phyloP scores from a whole-genome alignment of 306 rosid genomes.

The Quercus bicolor region DNA sequence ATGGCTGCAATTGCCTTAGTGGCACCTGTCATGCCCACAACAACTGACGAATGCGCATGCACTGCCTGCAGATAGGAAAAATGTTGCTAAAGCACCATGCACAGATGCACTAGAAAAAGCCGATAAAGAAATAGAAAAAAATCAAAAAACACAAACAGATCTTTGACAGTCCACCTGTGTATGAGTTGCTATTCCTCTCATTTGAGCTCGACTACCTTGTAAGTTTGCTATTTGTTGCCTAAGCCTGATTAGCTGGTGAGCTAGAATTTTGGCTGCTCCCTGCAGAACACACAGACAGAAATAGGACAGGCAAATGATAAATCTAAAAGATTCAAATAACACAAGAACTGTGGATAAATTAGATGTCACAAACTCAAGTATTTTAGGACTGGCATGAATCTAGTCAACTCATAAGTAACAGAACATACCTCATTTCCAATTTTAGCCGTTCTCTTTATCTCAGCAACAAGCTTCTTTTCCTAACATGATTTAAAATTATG shows the following conservation, averaged over 20 bases:
- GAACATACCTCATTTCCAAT: conserved; percentile 81
- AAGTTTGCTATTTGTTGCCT: conserved; percentile 93
- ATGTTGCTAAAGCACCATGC: too few species aligned
- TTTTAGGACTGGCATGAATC: background rate
- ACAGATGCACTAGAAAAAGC: too few species aligned
- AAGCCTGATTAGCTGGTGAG: conserved; percentile 91
- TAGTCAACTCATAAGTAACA: background rate
- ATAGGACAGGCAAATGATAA: background rate
- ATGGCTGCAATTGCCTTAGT: conserved; percentile 81
- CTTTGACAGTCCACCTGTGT: conserved; percentile 63
- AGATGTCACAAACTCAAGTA: background rate
- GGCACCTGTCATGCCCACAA: conserved; percentile 56
- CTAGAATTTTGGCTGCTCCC: conserved; percentile 89
- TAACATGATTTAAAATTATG: conserved; percentile 33
- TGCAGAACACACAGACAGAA: conserved; percentile 33
- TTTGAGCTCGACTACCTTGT: conserved; percentile 99
- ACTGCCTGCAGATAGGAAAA: too few species aligned
- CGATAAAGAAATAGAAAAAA: too few species aligned
- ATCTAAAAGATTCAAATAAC: background rate
- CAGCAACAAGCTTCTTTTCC: conserved; percentile 92
- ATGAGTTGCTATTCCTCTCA: conserved; percentile 98
- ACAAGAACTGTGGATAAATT: background rate
- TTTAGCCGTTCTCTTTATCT: conserved; percentile 97
- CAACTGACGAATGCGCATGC: too few species aligned
- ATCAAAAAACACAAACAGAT: background rate